Base-by-base conservation (phyloP, 2,329 filamentous ascomycete species). In the Fusarium xyrophilum region DNA sequence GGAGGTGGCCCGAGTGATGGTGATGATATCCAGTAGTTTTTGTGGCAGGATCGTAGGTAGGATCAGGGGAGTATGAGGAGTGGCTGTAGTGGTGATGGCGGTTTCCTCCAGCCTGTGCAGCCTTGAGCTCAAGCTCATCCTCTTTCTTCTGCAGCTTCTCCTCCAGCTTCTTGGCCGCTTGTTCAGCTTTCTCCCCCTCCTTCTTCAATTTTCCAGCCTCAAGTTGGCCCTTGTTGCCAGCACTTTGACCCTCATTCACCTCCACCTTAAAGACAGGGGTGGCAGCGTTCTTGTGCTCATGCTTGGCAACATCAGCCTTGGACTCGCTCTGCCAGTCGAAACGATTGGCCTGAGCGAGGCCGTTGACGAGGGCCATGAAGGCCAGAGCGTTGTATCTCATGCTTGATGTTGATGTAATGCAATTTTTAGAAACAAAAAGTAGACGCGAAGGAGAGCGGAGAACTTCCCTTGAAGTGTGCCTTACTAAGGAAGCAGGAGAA, bases 321-420 rank as follows among this genome's bases (percentile, higher is more conserved):
- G 60, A 38, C 17, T 59, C 51, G 42, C 53, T 50, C 28, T 60
- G 58, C 51, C 47, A 56, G 42, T 53, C 47, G 30, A 63, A 53
- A 21, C 64, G 42, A 36, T 58, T 56, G 25, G 72, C 73, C 33
- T 73, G 69, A 50, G 69, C 67, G 40, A 73, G 50, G 47, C 71
- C 67, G 44, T 61, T 68, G 35, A 68, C 54, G 21, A 73, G 38
- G 50, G 72, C 73, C 72, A 74, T 40, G 17, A 70, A 43, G 66
- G 67, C 72, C 56, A 76, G 50, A 38, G 66, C 33, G 50, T 69
- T 69, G 65, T 60, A 65, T 44, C 65, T 69, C 74, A 76, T 76
- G 21, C 39, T 62, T 59, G 43, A 60, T 48, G 30, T 44, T 32
- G 32, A 54, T 42, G 19, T 21, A 47, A 38, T 42, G 42, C 33